These are phyloP conservation scores for Colletotrichum cereale DNA, from an alignment of 2,329 filamentous ascomycete species.

Conservation along the genomic window DNA sequence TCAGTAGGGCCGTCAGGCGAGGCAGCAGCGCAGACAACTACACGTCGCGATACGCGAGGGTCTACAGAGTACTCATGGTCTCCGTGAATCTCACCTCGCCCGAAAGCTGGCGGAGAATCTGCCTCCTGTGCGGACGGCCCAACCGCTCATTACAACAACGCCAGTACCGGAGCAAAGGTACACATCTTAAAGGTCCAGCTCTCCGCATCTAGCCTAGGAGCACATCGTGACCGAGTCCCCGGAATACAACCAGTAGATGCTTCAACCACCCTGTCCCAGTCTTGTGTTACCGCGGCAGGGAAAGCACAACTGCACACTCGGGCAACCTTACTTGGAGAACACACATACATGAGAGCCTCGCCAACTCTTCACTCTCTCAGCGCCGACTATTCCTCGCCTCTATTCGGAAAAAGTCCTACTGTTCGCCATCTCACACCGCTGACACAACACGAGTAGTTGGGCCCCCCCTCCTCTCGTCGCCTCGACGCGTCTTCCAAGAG, in stretches of 20 bases:
- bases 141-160: neutral
- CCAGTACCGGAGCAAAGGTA: neutral
- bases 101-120: neutral
- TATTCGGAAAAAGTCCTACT: neutral
- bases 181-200: neutral
- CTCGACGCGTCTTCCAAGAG: conserved; percentile 19
- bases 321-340: neutral
- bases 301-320: neutral
- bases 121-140: neutral
- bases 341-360: neutral
- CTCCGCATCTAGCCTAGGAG: neutral
- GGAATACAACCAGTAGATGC: neutral
- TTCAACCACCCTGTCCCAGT: neutral
- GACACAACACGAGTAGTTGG: neutral
- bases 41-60: neutral
- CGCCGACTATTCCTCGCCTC: neutral
- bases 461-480: neutral
- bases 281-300: neutral
- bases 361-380: neutral
- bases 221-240: neutral
- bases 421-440: neutral
- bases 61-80: neutral
- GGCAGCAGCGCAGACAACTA: neutral
- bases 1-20: neutral
- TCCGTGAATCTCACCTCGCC: neutral